Percentiles rank a stretch among this genome's conserved stretches.
Evolutionary conservation across 140 eudicot species (phyloP).

Genomic region (Erigeron philadelphicus): DNA sequence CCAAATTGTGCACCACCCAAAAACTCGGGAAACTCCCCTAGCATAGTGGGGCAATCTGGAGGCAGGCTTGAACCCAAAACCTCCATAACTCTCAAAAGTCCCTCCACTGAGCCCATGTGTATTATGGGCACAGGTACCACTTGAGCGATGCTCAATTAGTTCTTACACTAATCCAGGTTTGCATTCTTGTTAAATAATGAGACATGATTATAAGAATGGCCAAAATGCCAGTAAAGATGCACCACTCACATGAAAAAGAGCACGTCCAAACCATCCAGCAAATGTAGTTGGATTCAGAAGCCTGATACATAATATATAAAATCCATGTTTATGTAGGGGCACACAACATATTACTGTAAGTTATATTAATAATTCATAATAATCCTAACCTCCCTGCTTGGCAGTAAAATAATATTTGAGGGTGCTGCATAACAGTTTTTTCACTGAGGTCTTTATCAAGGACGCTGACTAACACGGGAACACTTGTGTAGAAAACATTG

Average conservation of each 20-base stretch:
- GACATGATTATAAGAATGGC: neutral
- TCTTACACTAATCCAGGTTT: no score
- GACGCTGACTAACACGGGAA: constrained; percentile 89
- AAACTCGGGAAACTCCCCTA: no score
- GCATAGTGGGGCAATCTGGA: no score
- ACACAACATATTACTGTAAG: constrained; percentile 7
- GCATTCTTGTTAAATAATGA: neutral
- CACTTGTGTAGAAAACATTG: constrained; percentile 88
- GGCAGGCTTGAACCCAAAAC: no score
- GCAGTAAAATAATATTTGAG: constrained; percentile 84
- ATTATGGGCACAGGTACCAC: no score
- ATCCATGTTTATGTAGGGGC: constrained; percentile 2
- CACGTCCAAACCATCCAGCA: constrained; percentile 99
- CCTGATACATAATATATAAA: constrained; percentile 40
- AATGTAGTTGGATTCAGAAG: constrained; percentile 91
- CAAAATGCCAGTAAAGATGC: constrained; percentile 12
- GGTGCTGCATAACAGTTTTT: constrained; percentile 92
- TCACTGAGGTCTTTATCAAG: constrained; percentile 96
- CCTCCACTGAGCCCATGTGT: no score
- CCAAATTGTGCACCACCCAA: no score
- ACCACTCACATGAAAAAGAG: constrained; percentile 82
- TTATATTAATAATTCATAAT: neutral
- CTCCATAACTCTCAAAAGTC: no score
- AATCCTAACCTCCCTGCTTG: constrained; percentile 82
- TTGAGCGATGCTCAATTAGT: no score